Evolutionary conservation across 306 rosid genomes (phyloP), one percentile per base, ranked within the genome.

Genomic region (Acacia melanoxylon): DNA sequence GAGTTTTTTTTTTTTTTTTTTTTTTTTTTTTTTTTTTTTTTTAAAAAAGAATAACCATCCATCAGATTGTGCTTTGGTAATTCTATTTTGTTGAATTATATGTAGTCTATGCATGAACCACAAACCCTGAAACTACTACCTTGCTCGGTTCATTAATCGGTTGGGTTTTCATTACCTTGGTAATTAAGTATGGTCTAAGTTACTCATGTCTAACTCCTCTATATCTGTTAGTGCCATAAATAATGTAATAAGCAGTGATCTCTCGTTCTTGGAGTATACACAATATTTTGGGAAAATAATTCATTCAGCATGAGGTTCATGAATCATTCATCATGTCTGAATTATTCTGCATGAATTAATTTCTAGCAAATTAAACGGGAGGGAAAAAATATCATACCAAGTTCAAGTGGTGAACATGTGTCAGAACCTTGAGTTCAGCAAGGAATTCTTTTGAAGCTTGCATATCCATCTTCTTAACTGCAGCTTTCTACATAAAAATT

Each of bases 381-480:
- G 46, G 10, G 66, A 80, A 69, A 86, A 63, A 56, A 48, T 48
- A 17, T 65, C 80, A 65, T 92, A 93, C 97, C 97, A 93, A 78
- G 82, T 93, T 93, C 88, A 93, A 87, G 86, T 93, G 97, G 85
- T 93, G 95, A 81, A 93, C 92, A 37, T 89, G 95, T 59, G 97
- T 93, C 17, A 93, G 83, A 83, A 93, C 90, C 85, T 91, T 86
- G 35, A 93, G 87, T 71, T 93, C 97, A 19, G 95, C 90, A 61
- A 91, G 89, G 70, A 93, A 91, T 58, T 93, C 95, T 71, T 93
- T 88, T 74, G 97, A 88, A 58, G 95, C 97, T 79, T 91, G 95
- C 94, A 91, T 91, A 72, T 93, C 97, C 97, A 93, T 93, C 87
- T 84, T 93, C 83, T 93, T 93, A 33, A 93, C 88, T 41, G 95